These are phyloP conservation scores for Lipomyces mesembrius DNA, from an alignment of 805 yeast species.

Conservation along the genomic window DNA sequence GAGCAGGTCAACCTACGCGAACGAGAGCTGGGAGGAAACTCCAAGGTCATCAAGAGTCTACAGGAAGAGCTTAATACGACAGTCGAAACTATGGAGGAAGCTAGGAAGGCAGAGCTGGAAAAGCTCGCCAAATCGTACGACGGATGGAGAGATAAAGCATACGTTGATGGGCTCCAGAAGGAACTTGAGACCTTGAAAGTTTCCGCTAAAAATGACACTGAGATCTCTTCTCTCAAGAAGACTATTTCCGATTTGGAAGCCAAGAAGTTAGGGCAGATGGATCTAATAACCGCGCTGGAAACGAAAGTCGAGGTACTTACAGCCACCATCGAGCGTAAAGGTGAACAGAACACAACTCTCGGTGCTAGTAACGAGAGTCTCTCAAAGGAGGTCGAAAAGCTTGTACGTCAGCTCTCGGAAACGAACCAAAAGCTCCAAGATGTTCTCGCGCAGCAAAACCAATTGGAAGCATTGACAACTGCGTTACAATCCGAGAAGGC, in stretches of 20 bases:
- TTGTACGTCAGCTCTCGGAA: not conserved
- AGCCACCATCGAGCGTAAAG: not conserved
- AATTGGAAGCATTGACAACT: not conserved
- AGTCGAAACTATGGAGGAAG: not conserved
- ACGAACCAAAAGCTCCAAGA: not conserved
- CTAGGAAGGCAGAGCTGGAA: constrained; percentile 3
- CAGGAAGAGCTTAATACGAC: constrained; percentile 52
- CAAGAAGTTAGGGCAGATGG: not conserved
- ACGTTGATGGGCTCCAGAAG: not conserved
- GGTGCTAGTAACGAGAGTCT: not conserved
- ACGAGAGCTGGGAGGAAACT: constrained; percentile 64
- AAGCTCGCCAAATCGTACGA: not conserved
- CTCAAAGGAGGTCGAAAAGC: not conserved
- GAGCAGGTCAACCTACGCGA: constrained; percentile 21
- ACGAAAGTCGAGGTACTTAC: not conserved
- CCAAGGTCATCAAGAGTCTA: constrained; percentile 94
- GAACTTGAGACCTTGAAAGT: constrained; percentile 4
- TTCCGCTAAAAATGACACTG: not conserved
- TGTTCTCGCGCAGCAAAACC: not conserved
- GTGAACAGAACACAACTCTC: not conserved
- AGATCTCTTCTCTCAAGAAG: not conserved
- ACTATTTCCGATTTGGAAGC: not conserved
- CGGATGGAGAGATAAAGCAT: not conserved
- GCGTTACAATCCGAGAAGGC: constrained; percentile 1
- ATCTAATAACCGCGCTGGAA: not conserved